Conservation (phyloP, 768 basidiomycete genomes). For the Pleurotus citrinopileatus region DNA sequence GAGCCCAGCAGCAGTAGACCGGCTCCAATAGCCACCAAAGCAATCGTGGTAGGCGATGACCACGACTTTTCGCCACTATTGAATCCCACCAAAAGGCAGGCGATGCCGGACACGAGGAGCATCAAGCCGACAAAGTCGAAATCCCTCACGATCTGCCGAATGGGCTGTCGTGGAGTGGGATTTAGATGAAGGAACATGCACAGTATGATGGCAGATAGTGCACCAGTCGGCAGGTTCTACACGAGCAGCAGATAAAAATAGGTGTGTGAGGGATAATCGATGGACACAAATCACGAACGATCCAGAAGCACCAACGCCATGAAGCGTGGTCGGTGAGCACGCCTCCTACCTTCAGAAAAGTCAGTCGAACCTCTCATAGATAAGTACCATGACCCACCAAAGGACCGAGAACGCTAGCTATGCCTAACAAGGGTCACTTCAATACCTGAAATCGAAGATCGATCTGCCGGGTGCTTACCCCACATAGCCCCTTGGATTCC, state of each 20-base stretch:
- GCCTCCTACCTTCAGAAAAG: not conserved
- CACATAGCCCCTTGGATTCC: conserved; percentile 75
- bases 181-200: conserved; percentile 78
- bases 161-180: conserved; percentile 56
- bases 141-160: conserved; percentile 52
- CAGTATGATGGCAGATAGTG: conserved; percentile 54
- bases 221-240: conserved; percentile 62
- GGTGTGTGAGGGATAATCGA: not conserved
- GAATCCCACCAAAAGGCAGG: conserved; percentile 69
- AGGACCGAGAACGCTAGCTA: not conserved
- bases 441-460: no score
- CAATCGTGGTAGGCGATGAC: conserved; percentile 56
- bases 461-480: conserved; percentile 52
- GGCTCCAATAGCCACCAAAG: conserved; percentile 56
- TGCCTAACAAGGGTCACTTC: not conserved
- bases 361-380: not conserved
- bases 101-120: conserved; percentile 59
- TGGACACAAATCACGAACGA: conserved; percentile 44
- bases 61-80: conserved; percentile 66
- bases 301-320: conserved; percentile 85
- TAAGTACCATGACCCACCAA: not conserved
- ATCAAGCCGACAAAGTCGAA: conserved; percentile 73
- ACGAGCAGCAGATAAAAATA: not conserved
- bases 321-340: conserved; percentile 69
- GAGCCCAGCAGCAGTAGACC: conserved; percentile 46